Base-by-base conservation (phyloP, 2,329 filamentous ascomycete species). In the Aureobasidium musti region DNA sequence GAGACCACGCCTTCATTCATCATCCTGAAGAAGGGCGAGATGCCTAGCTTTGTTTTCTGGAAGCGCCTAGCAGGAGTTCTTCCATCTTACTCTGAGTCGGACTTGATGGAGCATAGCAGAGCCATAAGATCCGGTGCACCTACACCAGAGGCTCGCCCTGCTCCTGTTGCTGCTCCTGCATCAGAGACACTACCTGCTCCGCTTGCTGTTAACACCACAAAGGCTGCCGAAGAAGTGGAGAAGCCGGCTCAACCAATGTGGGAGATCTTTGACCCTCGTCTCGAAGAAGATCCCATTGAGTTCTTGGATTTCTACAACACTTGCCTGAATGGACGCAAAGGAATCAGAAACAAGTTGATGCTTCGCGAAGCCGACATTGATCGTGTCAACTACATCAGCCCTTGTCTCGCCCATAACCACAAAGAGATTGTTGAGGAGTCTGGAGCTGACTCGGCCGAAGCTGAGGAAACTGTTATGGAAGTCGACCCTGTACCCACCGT, bases 241-340 rank as follows among this genome's bases (percentile, higher is more conserved):
- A 50, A 63, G 37, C 23, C 28, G 2, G 17, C 33, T 41, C 30
- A 49, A 8, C 59, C 17, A 35, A n/a, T 14, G 13, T 65, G 63
- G 50, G 63, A 60, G 17, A 21, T 59, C 47, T 66, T 66, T 28
- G 45, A 66, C 13, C 41, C 54, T 26, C 43, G 37, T 17, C 53
- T 59, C 21, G 53, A 60, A 23, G 45, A 66, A 33, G 45, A 53
- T 14, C 54, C 54, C 26, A 6, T 61, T n/a, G 54, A 45, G n/a
- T 66, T 66, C 30, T 30, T 66, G 30, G 64, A 66, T 28, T 43
- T 13, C 30, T 66, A 66, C 64, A 66, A 59, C n/a, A 10, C 21
- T 8, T 43, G 43, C 19, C 3, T 35, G 21, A 45, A 66, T 3
- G 64, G 64, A 23, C 59, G 47, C 17, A 37, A 59, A n/a, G 54